Conservation (phyloP, 257 asterid genomes). For the Rauvolfia tetraphylla region DNA sequence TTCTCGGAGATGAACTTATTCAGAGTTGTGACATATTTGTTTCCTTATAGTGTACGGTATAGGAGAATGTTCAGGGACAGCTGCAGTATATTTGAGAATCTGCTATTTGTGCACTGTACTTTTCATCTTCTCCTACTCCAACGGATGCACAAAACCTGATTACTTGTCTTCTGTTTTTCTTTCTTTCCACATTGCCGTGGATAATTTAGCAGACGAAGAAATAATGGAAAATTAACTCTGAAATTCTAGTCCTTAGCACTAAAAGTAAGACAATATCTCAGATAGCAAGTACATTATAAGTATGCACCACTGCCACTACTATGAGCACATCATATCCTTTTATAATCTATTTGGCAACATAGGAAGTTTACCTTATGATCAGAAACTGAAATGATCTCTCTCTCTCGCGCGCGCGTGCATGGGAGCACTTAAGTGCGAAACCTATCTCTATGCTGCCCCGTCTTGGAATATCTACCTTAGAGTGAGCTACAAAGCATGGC, state of each 20-base stretch:
- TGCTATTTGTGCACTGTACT: not conserved
- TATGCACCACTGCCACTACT: not conserved
- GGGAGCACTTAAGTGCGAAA: not conserved
- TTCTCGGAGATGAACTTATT: not conserved
- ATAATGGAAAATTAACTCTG: not conserved
- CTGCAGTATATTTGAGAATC: not conserved
- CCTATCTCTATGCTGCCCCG: not conserved
- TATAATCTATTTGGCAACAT: not conserved
- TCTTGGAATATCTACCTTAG: not conserved
- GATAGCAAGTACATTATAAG: not conserved
- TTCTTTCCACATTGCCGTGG: not conserved
- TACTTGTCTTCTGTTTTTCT: not conserved
- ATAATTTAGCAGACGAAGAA: not conserved
- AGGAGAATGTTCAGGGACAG: not conserved
- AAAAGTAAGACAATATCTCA: slow-evolving; percentile 1
- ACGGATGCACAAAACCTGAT: not conserved
- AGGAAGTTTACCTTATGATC: not conserved
- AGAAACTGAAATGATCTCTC: not conserved
- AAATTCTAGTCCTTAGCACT: not conserved
- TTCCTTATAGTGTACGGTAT: not conserved
- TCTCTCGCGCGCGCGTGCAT: not conserved
- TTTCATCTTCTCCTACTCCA: not conserved
- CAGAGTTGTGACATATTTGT: not conserved
- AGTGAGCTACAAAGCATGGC: slow-evolving; percentile 2
- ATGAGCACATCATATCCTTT: not conserved